phyloP scores from a whole-genome alignment of 768 basidiomycete genomes.

The Coprinopsis strossmayeri region DNA sequence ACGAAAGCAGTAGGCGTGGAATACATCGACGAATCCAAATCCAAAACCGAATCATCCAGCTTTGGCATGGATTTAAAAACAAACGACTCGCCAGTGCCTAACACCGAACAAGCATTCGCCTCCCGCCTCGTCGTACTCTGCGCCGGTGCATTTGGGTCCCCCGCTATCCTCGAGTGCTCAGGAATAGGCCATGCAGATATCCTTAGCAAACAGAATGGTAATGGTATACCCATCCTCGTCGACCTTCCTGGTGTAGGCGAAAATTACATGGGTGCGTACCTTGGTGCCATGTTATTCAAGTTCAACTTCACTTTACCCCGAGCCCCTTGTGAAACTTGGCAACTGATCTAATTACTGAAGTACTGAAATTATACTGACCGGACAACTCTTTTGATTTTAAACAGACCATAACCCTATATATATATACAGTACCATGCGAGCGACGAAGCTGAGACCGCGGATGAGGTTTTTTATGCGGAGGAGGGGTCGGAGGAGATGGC shows the following conservation, averaged over 20 bases:
- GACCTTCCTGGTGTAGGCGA: conserved; percentile 76
- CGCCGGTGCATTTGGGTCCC: conserved; percentile 50
- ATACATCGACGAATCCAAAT: conserved; percentile 31
- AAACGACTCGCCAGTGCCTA: conserved; percentile 18
- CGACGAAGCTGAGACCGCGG: conserved; percentile 43
- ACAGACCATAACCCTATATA: conserved; percentile 34
- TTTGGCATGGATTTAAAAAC: conserved; percentile 19
- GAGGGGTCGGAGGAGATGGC: conserved; percentile 30
- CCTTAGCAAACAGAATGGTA: conserved; percentile 37
- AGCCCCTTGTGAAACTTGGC: too few species aligned
- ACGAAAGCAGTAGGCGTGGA: conserved; percentile 45
- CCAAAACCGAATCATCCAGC: too few species aligned
- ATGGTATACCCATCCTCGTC: conserved; percentile 43
- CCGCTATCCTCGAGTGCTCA: conserved; percentile 46
- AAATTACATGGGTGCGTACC: conserved; percentile 43
- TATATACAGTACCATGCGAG: conserved; percentile 35
- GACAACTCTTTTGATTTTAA: too few species aligned
- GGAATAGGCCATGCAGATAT: conserved; percentile 53
- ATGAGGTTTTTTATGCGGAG: conserved; percentile 35
- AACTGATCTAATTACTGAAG: too few species aligned
- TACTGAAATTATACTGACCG: too few species aligned
- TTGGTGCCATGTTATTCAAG: too few species aligned
- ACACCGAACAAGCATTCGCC: conserved; percentile 24
- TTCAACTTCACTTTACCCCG: too few species aligned
- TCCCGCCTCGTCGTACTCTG: conserved; percentile 43